Evolutionary conservation across 768 basidiomycete species (phyloP), one percentile per base, ranked within the genome.

Genomic region (Lactifluus subvellereus): DNA sequence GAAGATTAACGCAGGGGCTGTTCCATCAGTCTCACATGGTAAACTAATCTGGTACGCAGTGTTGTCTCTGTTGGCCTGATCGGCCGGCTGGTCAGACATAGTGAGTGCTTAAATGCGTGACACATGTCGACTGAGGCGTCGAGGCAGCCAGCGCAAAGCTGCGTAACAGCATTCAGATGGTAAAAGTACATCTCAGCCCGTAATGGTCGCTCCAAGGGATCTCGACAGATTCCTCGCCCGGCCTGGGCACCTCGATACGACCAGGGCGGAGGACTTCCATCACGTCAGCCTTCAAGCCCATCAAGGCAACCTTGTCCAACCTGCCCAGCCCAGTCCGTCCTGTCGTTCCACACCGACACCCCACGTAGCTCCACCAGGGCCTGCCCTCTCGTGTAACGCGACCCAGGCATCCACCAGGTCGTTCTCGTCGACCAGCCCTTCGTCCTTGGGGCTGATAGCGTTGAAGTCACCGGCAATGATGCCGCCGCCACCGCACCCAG

Each of bases 401-500:
- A 75, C 69, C 78, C 78, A 79, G 11, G 76, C 77, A 71, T 79
- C 78, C 2, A 78, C 69, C 69, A 79, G 74, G 20, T 58, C 69
- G 71, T 77, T 65, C 60, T 27, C 27, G 2, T 27, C 27, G 27
- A 27, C 27, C 27, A 27, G 27, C 27, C 1, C 27, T 27, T 27
- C 27, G 68, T 80, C 77, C 54, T 72, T 69, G 54, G 74, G 72
- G 67, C 61, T 61, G 69, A 77, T 74, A 37, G 79, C 75, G 67
- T 79, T 78, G 74, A 79, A 78, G 72, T 79, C 78, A 14, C 79
- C 78, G 18, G 77, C 79, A 48, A 80, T 76, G 57, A 80, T n/a
- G 2, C 79, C 77, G 33, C 77, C 73, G 54, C 71, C n/a, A n/a
- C n/a, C 50, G 71, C 77, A 77, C 69, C 77, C 71, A 4, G 71